Percentiles rank a stretch among this genome's conserved stretches.
These are phyloP conservation scores for Phytophthora syringae DNA, from an alignment of 352 stramenopile genomes.

Conservation along the genomic window DNA sequence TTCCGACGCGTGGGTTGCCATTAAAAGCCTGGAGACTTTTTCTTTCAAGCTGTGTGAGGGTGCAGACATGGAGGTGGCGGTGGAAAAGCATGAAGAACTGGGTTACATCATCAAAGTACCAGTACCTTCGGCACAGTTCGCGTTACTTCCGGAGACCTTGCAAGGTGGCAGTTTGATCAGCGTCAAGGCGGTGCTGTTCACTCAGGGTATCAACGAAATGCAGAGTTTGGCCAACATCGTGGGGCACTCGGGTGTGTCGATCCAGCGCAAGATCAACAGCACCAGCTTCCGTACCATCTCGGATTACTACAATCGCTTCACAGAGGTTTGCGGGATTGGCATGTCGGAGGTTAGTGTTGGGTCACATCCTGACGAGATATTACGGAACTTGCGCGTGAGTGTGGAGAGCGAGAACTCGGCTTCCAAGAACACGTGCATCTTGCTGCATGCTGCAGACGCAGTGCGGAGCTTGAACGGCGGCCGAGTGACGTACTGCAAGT, in stretches of 20 bases:
- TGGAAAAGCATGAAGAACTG: constrained; percentile 65
- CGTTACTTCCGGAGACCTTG: constrained; percentile 56
- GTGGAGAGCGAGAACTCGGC: constrained; percentile 79
- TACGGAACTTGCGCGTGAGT: constrained; percentile 66
- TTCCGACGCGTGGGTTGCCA: constrained; percentile 89
- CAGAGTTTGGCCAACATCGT: constrained; percentile 93
- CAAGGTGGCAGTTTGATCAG: constrained; percentile 63
- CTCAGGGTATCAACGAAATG: constrained; percentile 95
- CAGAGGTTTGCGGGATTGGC: constrained; percentile 40
- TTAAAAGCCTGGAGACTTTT: constrained; percentile 89
- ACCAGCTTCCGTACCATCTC: constrained; percentile 73
- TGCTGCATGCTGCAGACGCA: constrained; percentile 82
- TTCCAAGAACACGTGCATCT: constrained; percentile 89
- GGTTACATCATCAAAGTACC: constrained; percentile 78
- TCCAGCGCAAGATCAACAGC: constrained; percentile 87
- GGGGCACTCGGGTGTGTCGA: constrained; percentile 77
- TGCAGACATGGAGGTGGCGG: constrained; percentile 49
- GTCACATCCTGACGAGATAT: constrained; percentile 70
- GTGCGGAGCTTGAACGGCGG: constrained; percentile 93
- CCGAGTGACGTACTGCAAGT: constrained; percentile 97
- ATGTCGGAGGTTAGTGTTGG: constrained; percentile 60
- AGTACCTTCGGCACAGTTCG: constrained; percentile 52
- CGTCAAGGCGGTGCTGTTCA: constrained; percentile 85
- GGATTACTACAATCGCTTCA: constrained; percentile 81
- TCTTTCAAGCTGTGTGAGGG: constrained; percentile 78